phyloP scores from a whole-genome alignment of 495 filamentous ascomycete genomes.

The Daldinia concentrica region DNA sequence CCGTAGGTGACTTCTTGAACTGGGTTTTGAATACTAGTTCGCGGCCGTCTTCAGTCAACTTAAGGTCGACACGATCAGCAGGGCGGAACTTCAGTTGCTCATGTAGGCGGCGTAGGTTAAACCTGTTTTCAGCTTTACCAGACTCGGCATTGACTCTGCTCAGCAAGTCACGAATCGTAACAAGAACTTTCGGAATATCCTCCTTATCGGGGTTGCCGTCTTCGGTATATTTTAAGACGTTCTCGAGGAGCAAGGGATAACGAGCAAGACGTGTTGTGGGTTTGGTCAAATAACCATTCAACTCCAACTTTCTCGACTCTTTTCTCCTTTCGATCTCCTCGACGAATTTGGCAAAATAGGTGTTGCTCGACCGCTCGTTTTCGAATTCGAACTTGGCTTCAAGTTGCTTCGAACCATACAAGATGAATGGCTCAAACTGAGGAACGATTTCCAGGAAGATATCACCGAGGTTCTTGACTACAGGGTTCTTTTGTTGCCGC shows the following conservation, averaged over 20 bases:
- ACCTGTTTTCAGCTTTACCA: slow-evolving; percentile 97
- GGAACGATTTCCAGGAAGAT: slow-evolving; percentile 93
- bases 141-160: slow-evolving; percentile 91
- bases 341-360: slow-evolving; percentile 87
- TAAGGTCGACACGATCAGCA: slow-evolving; percentile 90
- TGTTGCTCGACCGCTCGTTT: slow-evolving; percentile 89
- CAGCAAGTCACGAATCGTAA: slow-evolving; percentile 84
- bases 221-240: slow-evolving; percentile 85
- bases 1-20: slow-evolving; percentile 89
- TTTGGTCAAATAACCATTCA: slow-evolving; percentile 98
- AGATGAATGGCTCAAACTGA: slow-evolving; percentile 94
- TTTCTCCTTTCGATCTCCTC: slow-evolving; percentile 97
- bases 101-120: slow-evolving; percentile 92
- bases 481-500: slow-evolving; percentile 86
- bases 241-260: slow-evolving; percentile 94
- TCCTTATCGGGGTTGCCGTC: slow-evolving; percentile 88
- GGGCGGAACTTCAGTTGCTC: slow-evolving; percentile 86
- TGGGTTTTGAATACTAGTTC: slow-evolving; percentile 92
- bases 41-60: slow-evolving; percentile 91
- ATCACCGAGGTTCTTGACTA: slow-evolving; percentile 91
- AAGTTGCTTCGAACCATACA: slow-evolving; percentile 94
- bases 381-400: slow-evolving; percentile 99
- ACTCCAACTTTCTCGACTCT: slow-evolving; percentile 94
- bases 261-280: slow-evolving; percentile 95
- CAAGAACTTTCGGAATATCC: slow-evolving; percentile 89